phyloP scores from a whole-genome alignment of 306 rosid genomes.

The Cucurbita moschata region DNA sequence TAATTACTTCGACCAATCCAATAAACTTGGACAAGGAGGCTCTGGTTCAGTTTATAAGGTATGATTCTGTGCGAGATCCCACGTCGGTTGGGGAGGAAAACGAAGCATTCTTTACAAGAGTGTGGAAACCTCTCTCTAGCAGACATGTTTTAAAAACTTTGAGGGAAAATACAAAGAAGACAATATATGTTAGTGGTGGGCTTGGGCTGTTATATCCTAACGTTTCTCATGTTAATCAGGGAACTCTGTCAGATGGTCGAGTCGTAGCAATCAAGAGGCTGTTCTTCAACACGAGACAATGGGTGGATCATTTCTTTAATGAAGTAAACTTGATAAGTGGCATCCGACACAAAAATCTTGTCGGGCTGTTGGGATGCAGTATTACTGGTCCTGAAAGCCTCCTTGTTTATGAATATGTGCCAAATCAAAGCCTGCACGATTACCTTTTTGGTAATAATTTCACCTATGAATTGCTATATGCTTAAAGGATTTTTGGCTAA shows the following conservation, averaged over 20 bases:
- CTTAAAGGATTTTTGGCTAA: neutral
- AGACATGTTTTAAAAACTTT: no score
- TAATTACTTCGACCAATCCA: slow-evolving; percentile 38
- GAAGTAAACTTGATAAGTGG: slow-evolving; percentile 43
- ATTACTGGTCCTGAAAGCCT: slow-evolving; percentile 66
- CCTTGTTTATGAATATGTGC: slow-evolving; percentile 49
- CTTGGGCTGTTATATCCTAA: no score
- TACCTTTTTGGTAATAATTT: slow-evolving; percentile 29
- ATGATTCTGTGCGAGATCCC: neutral
- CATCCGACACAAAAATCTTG: slow-evolving; percentile 51
- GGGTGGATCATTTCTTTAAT: slow-evolving; percentile 56
- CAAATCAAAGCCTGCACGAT: slow-evolving; percentile 47
- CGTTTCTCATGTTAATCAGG: slow-evolving; percentile 10
- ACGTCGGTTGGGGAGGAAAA: no score
- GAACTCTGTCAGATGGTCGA: slow-evolving; percentile 37
- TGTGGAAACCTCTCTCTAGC: no score
- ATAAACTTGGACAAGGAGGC: slow-evolving; percentile 72
- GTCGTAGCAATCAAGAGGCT: slow-evolving; percentile 49
- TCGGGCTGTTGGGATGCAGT: slow-evolving; percentile 58
- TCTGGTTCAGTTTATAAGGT: slow-evolving; percentile 73
- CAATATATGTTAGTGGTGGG: no score
- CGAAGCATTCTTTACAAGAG: no score
- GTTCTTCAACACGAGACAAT: slow-evolving; percentile 33
- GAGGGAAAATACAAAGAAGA: no score
- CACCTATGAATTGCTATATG: neutral